Evolutionary conservation across 2,329 filamentous ascomycete species (phyloP), one percentile per base, ranked within the genome.

Genomic region (Acephala macrosclerotiorum): DNA sequence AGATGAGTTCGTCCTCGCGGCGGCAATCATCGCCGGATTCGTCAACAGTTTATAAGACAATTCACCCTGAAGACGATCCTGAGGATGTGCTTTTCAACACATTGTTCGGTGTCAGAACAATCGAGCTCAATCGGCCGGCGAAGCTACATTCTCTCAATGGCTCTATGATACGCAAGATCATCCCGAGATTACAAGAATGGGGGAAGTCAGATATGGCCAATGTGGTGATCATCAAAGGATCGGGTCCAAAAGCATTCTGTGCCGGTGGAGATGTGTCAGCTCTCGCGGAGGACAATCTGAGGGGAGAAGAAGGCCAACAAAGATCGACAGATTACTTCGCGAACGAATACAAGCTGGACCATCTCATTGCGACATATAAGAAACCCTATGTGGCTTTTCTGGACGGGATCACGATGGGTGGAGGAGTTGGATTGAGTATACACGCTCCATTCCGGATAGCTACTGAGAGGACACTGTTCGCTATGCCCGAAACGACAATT

Each of bases 361-460:
- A 99, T 80, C 84, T 95, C 73, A 97, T 99, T 77, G 92, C 96
- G 25, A 97, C 94, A 42, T 97, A 97, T 81, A 78, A 83, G 68
- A 99, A 97, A 82, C 96, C 96, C 0, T 97, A 96, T 76, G 88
- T 99, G 60, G 92, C 96, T 36, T 91, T 98, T 76, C 96, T 99
- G 90, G 96, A 99, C 76, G 96, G 96, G 66, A 92, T 97, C 78
- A 99, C 96, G 60, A 99, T 99, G 96, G 96, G 96, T 63, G 96
- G 96, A 63, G 96, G 96, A 71, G 96, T 98, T 61, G 96, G 96
- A 7, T 86, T 99, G 64, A 96, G 92, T 78, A 87, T 97, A 60
- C 96, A 99, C 80, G 95, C 96, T 2, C 96, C 96, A 2, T 95
- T 99, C 85, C 87, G 96, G 67, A 97, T 99, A 76, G 96, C 96